Evolutionary conservation across 345 rosid species (phyloP).

Genomic region (Sonneratia alba): DNA sequence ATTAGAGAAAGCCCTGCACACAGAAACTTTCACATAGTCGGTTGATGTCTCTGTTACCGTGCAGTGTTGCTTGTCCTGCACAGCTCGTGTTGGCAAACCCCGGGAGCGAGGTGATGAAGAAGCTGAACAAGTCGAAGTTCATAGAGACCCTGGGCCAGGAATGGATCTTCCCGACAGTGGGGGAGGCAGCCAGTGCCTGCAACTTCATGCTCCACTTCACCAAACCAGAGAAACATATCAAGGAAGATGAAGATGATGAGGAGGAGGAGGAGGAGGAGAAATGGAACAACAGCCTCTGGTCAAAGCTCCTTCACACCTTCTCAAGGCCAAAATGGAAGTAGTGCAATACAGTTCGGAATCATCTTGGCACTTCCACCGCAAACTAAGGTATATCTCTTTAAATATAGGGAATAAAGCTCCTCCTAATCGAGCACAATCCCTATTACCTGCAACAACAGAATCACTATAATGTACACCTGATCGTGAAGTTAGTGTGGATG

Average conservation of each 20-base stretch:
- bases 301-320: neutral
- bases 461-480: neutral
- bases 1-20: neutral
- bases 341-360: neutral
- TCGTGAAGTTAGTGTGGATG: no score
- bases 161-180: slow-evolving; percentile 75
- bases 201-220: slow-evolving; percentile 56
- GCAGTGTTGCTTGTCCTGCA: neutral
- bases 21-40: neutral
- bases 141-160: slow-evolving; percentile 60
- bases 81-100: slow-evolving; percentile 83
- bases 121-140: slow-evolving; percentile 61
- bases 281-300: slow-evolving; percentile 2
- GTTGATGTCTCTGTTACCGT: neutral
- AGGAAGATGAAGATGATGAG: slow-evolving; percentile 11
- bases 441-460: neutral
- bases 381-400: neutral
- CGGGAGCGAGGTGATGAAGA: slow-evolving; percentile 86
- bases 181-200: slow-evolving; percentile 86
- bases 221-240: slow-evolving; percentile 20
- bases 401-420: neutral
- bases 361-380: neutral
- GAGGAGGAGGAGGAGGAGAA: slow-evolving; percentile 2
- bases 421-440: neutral
- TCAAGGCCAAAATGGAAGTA: neutral